Percentiles rank a stretch among this genome's conserved stretches.
Evolutionary conservation across 805 yeast species (phyloP).

Genomic region (Hanseniaspora lindneri): DNA sequence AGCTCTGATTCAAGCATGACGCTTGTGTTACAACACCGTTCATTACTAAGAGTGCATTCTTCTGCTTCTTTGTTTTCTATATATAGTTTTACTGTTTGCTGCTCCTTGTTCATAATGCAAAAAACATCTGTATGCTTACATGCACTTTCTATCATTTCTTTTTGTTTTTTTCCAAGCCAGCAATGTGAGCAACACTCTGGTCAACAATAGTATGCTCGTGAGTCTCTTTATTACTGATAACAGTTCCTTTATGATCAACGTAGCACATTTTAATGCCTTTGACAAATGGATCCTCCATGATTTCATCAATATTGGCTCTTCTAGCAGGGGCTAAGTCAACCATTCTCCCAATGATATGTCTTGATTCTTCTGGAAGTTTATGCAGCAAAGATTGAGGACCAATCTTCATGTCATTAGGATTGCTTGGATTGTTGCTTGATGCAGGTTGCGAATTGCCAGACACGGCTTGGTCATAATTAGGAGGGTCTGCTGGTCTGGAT

Average conservation of each 20-base stretch:
- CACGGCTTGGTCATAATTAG: constrained; percentile 25
- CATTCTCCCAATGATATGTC: constrained; percentile 60
- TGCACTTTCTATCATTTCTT: constrained; percentile 21
- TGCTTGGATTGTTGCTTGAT: constrained; percentile 26
- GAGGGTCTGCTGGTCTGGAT: constrained; percentile 42
- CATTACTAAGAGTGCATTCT: no score
- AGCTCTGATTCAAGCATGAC: no score
- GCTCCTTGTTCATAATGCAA: no score
- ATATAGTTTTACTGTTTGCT: no score
- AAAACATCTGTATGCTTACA: not conserved
- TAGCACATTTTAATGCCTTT: constrained; percentile 52
- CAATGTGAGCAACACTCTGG: constrained; percentile 90
- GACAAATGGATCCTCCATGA: constrained; percentile 63
- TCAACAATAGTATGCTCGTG: constrained; percentile 84
- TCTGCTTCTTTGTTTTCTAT: no score
- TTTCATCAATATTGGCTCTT: constrained; percentile 67
- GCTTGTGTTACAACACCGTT: no score
- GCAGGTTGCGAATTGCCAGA: constrained; percentile 14
- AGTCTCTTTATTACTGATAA: constrained; percentile 34
- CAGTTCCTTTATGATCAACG: constrained; percentile 33
- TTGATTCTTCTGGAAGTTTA: constrained; percentile 59
- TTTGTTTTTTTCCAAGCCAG: constrained; percentile 78
- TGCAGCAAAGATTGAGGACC: constrained; percentile 63
- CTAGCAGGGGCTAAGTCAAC: constrained; percentile 79
- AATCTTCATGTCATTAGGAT: constrained; percentile 50